Conservation (phyloP, 345 rosid genomes). For the Hibiscus trionum region DNA sequence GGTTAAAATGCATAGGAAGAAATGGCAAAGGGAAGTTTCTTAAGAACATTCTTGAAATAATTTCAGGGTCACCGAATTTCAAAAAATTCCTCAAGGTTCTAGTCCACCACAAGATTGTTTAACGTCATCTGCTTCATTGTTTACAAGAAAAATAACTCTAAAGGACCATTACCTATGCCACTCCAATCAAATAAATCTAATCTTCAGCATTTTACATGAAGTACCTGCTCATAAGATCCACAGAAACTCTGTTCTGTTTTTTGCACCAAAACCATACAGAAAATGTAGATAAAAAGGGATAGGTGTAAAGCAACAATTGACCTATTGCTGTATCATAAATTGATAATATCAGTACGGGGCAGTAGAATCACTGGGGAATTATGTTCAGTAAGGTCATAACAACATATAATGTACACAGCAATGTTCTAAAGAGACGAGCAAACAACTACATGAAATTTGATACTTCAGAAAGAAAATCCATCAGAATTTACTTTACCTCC, state of each 20-base stretch:
- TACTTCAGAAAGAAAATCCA: neutral
- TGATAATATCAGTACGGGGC: neutral
- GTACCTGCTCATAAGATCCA: neutral
- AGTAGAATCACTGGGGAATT: neutral
- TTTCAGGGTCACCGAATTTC: neutral
- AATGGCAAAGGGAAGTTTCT: neutral
- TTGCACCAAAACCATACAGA: neutral
- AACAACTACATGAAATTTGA: neutral
- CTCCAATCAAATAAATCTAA: neutral
- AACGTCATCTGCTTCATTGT: neutral
- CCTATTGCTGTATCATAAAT: neutral
- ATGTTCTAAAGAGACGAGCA: neutral
- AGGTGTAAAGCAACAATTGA: neutral
- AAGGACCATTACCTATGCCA: neutral
- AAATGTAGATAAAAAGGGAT: neutral
- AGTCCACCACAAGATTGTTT: neutral
- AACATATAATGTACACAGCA: neutral
- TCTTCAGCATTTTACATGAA: neutral
- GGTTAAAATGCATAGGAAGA: neutral
- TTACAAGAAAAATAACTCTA: neutral
- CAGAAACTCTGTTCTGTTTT: neutral
- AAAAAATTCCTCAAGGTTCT: neutral
- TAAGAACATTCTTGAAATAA: neutral
- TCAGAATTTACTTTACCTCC: constrained; percentile 38
- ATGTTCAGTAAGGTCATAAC: neutral